Evolutionary conservation across 164 flowering plant genomes (phyloP).

Genomic region (Umbellularia californica): DNA sequence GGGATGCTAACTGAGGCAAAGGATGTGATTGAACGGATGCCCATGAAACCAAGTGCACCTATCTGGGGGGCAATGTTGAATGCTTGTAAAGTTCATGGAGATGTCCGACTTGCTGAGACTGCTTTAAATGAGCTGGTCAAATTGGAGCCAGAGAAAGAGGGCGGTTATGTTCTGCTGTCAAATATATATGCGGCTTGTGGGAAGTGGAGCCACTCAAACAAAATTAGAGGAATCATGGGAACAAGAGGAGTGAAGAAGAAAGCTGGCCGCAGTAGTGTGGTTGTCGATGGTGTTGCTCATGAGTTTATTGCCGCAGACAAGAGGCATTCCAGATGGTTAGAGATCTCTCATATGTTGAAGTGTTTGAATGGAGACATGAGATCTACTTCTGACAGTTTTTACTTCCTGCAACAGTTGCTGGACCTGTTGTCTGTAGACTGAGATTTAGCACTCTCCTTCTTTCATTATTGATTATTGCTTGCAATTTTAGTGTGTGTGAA

Average conservation of each 20-base stretch:
- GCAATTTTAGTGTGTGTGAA: background rate
- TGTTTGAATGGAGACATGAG: conserved; percentile 32
- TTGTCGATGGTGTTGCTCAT: conserved; percentile 31
- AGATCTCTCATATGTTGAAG: conserved; percentile 22
- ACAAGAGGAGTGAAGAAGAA: conserved; percentile 42
- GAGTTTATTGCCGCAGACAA: conserved; percentile 44
- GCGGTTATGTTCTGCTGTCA: conserved; percentile 42
- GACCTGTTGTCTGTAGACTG: conserved; percentile 6
- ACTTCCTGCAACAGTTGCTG: background rate
- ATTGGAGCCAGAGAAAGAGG: conserved; percentile 52
- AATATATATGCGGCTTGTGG: conserved; percentile 43
- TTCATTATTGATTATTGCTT: background rate
- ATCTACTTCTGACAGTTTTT: conserved; percentile 2
- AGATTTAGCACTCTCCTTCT: conserved; percentile 1
- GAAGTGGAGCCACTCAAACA: conserved; percentile 36
- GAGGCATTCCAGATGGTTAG: conserved; percentile 32
- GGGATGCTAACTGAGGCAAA: conserved; percentile 42
- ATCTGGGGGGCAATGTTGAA: conserved; percentile 50
- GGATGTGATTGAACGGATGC: conserved; percentile 40
- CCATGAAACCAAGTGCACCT: conserved; percentile 41
- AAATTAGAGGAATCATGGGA: conserved; percentile 43
- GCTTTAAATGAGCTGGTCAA: conserved; percentile 38
- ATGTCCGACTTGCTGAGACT: conserved; percentile 37
- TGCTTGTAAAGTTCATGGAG: conserved; percentile 35
- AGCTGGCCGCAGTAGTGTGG: conserved; percentile 50